phyloP scores from a whole-genome alignment of 306 rosid species.

The Astragalus membranaceus region DNA sequence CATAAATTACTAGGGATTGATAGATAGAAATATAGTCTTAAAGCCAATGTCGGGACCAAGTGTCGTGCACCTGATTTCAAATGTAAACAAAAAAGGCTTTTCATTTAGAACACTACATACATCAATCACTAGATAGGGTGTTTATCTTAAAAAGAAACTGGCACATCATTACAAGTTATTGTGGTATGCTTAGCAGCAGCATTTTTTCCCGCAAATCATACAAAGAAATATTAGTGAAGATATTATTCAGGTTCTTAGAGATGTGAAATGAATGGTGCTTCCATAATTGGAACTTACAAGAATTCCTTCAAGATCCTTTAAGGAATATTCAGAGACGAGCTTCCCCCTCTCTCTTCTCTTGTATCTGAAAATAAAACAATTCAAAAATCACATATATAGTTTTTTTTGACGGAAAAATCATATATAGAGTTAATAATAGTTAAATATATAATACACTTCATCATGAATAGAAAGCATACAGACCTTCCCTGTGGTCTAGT shows the following conservation, averaged over 20 bases:
- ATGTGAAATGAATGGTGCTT: neutral
- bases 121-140: no score
- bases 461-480: neutral
- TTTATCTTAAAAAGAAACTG: no score
- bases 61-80: neutral
- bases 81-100: neutral
- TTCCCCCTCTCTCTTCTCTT: constrained; percentile 86
- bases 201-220: neutral
- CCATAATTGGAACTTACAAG: constrained; percentile 48
- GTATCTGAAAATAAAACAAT: constrained; percentile 42
- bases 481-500: constrained; percentile 97
- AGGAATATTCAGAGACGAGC: constrained; percentile 76
- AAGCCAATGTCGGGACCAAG: neutral
- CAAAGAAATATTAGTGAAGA: neutral
- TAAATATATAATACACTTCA: neutral
- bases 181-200: neutral
- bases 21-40: neutral
- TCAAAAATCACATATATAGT: neutral
- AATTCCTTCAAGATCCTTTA: constrained; percentile 88
- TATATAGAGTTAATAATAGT: neutral
- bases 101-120: neutral
- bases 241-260: neutral
- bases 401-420: no score
- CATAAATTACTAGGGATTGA: neutral
- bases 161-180: neutral